Evolutionary conservation across 73 alveolate species (phyloP).

Genomic region (Symbiodinium pilosum): DNA sequence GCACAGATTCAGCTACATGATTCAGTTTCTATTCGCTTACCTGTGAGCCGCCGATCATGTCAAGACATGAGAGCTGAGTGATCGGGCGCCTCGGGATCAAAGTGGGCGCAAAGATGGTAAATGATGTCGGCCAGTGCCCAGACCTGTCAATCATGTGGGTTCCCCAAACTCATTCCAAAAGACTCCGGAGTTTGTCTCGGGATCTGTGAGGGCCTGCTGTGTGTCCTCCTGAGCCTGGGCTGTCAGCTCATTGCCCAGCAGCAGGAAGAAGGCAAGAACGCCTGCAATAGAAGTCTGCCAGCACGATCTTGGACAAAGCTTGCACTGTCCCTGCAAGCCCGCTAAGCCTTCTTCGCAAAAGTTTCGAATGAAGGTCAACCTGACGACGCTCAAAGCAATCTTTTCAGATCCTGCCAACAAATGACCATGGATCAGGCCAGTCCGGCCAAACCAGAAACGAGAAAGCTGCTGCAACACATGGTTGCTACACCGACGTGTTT

Average conservation of each 20-base stretch:
- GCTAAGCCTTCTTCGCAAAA: slow-evolving; percentile 59
- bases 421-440: too few species aligned
- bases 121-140: slow-evolving; percentile 77
- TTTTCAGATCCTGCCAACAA: too few species aligned
- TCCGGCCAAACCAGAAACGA: too few species aligned
- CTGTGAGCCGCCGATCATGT: too few species aligned
- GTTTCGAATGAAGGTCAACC: slow-evolving; percentile 62
- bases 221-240: not conserved
- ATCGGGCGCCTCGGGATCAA: slow-evolving; percentile 65
- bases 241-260: slow-evolving; percentile 17
- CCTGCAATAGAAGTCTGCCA: not conserved
- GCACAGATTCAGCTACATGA: too few species aligned
- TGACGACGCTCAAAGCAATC: not conserved
- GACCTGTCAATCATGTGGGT: not conserved
- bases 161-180: not conserved
- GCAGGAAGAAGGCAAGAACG: slow-evolving; percentile 50
- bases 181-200: not conserved
- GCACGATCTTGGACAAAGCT: not conserved
- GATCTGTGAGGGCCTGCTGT: slow-evolving; percentile 15
- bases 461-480: too few species aligned
- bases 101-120: slow-evolving; percentile 71
- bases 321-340: not conserved
- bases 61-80: too few species aligned
- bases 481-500: too few species aligned
- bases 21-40: too few species aligned